These are phyloP conservation scores for Lichenothelia convexa DNA, from an alignment of 495 filamentous ascomycete genomes.

Conservation along the genomic window DNA sequence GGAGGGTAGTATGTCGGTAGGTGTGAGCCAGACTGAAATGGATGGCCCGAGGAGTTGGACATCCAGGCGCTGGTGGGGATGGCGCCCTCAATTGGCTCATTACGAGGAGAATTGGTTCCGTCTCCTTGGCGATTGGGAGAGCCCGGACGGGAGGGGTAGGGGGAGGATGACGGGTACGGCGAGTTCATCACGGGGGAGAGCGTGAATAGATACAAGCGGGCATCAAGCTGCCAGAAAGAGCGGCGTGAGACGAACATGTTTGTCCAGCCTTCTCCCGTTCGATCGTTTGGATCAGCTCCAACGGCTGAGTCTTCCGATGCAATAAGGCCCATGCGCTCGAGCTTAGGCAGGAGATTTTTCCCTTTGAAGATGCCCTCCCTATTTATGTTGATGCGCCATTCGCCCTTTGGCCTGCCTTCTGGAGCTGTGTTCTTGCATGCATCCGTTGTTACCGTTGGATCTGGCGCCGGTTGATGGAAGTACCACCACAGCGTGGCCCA, in stretches of 20 bases:
- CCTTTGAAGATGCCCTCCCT: constrained; percentile 73
- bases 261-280: constrained; percentile 45
- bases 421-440: constrained; percentile 44
- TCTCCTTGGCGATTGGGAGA: constrained; percentile 38
- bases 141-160: constrained; percentile 32
- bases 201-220: constrained; percentile 73
- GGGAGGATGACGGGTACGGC: constrained; percentile 40
- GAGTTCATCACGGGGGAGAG: constrained; percentile 40
- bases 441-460: constrained; percentile 36
- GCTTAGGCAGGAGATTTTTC: constrained; percentile 64
- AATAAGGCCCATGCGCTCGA: constrained; percentile 84
- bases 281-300: constrained; percentile 42
- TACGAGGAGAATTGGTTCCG: constrained; percentile 9
- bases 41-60: constrained; percentile 23
- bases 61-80: constrained; percentile 12
- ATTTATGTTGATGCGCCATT: constrained; percentile 78
- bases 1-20: constrained; percentile 84
- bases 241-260: constrained; percentile 66
- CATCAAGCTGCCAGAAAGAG: constrained; percentile 84
- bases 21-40: constrained; percentile 61
- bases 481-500: constrained; percentile 96
- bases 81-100: constrained; percentile 16
- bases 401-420: constrained; percentile 53
- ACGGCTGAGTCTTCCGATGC: constrained; percentile 57
- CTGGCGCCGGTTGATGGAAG: constrained; percentile 60